Conservation (phyloP, 345 rosid species). For the Pugionium dolabratum region DNA sequence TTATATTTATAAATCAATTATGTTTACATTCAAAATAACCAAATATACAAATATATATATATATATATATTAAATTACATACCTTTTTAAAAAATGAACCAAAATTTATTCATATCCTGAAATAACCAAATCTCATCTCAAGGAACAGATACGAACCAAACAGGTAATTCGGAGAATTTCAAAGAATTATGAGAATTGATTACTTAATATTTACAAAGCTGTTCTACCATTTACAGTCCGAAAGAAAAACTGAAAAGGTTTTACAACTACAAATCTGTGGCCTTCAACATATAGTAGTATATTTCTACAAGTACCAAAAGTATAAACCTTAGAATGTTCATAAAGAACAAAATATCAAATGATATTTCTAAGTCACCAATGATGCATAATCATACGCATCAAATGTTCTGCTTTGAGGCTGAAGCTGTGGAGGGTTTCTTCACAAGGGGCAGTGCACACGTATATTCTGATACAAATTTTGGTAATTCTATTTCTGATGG, state of each 20-base stretch:
- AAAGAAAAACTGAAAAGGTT: background rate
- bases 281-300: background rate
- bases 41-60: too few species aligned
- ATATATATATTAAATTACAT: too few species aligned
- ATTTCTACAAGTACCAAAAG: conserved; percentile 29
- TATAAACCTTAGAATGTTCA: conserved; percentile 25
- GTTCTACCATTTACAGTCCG: conserved; percentile 37
- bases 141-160: too few species aligned
- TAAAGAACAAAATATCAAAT: conserved; percentile 24
- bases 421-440: conserved; percentile 29
- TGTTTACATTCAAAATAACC: too few species aligned
- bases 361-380: conserved; percentile 16
- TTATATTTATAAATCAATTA: too few species aligned
- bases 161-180: background rate
- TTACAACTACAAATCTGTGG: conserved; percentile 17
- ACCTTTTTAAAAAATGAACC: too few species aligned
- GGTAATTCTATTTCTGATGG: conserved; percentile 70
- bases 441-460: conserved; percentile 66
- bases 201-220: conserved; percentile 33
- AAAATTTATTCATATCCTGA: too few species aligned
- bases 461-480: conserved; percentile 54
- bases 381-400: conserved; percentile 36
- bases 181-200: conserved; percentile 27
- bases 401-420: conserved; percentile 30
- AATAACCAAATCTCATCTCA: too few species aligned